Percentiles rank a stretch among this genome's conserved stretches.
These are phyloP conservation scores for Phytophthora pini DNA, from an alignment of 352 stramenopile genomes.

Conservation along the genomic window DNA sequence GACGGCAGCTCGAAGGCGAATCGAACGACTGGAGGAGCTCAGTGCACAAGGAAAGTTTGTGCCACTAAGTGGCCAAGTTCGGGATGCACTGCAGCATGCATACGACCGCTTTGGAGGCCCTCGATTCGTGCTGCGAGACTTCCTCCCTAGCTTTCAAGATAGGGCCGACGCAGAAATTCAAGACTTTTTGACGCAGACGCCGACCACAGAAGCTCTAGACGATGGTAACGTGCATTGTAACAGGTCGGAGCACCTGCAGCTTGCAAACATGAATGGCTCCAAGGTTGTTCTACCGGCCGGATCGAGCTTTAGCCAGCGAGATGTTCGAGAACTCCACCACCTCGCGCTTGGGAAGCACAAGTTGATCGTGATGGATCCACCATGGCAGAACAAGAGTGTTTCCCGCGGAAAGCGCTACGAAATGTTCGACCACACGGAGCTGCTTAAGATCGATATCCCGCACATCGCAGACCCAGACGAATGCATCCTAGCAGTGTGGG, in stretches of 20 bases:
- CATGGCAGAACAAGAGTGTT: constrained; percentile 85
- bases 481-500: constrained; percentile 75
- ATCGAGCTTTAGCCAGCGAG: constrained; percentile 31
- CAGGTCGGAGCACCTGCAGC: constrained; percentile 17
- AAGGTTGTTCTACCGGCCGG: constrained; percentile 31
- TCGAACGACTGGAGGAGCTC: constrained; percentile 44
- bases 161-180: not conserved
- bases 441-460: constrained; percentile 53
- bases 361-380: constrained; percentile 72
- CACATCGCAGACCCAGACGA: constrained; percentile 38
- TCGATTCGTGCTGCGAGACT: constrained; percentile 33
- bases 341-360: constrained; percentile 28
- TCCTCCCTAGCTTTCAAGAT: constrained; percentile 21
- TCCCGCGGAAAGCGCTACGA: constrained; percentile 56
- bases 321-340: constrained; percentile 35
- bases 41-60: constrained; percentile 58
- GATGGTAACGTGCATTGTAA: constrained; percentile 27
- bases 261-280: constrained; percentile 15
- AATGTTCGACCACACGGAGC: constrained; percentile 65
- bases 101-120: constrained; percentile 27
- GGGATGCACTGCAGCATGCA: constrained; percentile 23
- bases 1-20: constrained; percentile 33
- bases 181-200: constrained; percentile 9
- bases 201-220: constrained; percentile 10
- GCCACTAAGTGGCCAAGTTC: constrained; percentile 35